These are phyloP conservation scores for Harringtonia aguacate DNA, from an alignment of 2,329 filamentous ascomycete genomes.

Conservation along the genomic window DNA sequence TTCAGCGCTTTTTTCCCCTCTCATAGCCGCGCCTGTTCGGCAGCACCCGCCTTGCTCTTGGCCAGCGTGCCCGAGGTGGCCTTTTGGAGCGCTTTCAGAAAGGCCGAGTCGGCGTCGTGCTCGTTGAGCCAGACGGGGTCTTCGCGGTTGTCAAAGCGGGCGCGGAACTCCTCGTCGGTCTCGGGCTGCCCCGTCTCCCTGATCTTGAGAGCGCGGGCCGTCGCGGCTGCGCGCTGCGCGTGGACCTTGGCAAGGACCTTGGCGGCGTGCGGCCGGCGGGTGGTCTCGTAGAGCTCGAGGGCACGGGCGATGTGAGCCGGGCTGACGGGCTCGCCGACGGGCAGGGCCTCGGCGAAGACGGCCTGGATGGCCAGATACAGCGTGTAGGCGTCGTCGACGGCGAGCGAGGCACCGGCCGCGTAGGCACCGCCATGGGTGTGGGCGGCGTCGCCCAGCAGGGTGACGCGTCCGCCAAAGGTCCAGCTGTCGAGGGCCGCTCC, in stretches of 20 bases:
- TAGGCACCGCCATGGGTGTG: conserved; percentile 7
- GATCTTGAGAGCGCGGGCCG: conserved; percentile 5
- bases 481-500: conserved; percentile 2
- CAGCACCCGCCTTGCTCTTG: too few species aligned
- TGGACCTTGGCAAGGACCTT: neutral
- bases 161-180: conserved; percentile 1
- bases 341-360: conserved; percentile 4
- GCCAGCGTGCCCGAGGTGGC: too few species aligned
- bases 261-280: conserved; percentile 1
- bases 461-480: conserved; percentile 1
- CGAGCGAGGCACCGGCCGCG: conserved; percentile 6
- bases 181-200: neutral
- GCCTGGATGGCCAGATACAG: conserved; percentile 3
- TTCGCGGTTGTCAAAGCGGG: neutral
- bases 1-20: too few species aligned
- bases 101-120: conserved; percentile 2
- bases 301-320: neutral
- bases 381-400: conserved; percentile 6
- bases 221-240: conserved; percentile 28
- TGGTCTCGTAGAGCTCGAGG: neutral
- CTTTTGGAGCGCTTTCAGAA: too few species aligned
- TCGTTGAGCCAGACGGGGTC: conserved; percentile 6
- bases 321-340: neutral
- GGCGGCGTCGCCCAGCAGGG: conserved; percentile 3
- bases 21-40: too few species aligned